Conservation (phyloP, 371 early-diverging fungal genomes). For the Blakeslea trispora region DNA sequence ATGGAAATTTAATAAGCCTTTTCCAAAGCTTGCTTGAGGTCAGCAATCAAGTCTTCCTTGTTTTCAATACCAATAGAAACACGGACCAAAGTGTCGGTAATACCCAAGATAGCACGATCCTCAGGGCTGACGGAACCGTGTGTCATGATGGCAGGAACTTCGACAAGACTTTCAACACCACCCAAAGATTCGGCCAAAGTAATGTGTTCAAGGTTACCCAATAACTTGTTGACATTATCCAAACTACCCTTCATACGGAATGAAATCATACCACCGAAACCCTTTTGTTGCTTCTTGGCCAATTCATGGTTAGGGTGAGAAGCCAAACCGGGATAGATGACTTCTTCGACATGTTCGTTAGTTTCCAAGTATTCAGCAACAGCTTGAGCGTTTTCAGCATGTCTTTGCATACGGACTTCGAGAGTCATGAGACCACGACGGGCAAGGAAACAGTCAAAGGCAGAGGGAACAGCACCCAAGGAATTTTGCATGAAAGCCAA, state of each 20-base stretch:
- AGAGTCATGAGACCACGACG: constrained; percentile 96
- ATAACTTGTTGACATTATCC: constrained; percentile 70
- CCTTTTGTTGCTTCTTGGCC: constrained; percentile 75
- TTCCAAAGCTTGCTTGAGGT: constrained; percentile 62
- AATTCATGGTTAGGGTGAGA: constrained; percentile 84
- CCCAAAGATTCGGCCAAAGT: constrained; percentile 87
- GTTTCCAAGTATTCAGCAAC: constrained; percentile 73
- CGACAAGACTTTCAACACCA: constrained; percentile 84
- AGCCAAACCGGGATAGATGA: constrained; percentile 85
- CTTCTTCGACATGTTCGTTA: constrained; percentile 64
- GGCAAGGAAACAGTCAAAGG: constrained; percentile 97
- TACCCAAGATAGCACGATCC: constrained; percentile 73
- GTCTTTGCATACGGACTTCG: constrained; percentile 92
- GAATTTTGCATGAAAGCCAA: constrained; percentile 93
- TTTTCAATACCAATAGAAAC: constrained; percentile 86
- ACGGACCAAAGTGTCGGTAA: constrained; percentile 83
- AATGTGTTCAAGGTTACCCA: constrained; percentile 68
- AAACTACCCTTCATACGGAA: constrained; percentile 80
- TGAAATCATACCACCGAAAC: constrained; percentile 88
- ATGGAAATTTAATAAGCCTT: constrained; percentile 35
- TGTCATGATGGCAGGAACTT: constrained; percentile 87
- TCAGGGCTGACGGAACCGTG: constrained; percentile 82
- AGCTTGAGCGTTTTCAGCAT: constrained; percentile 82
- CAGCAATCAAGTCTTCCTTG: constrained; percentile 73
- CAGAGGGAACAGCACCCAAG: constrained; percentile 93